These are phyloP conservation scores for Candida coquimbonensis DNA, from an alignment of 805 yeast genomes.

Conservation along the genomic window DNA sequence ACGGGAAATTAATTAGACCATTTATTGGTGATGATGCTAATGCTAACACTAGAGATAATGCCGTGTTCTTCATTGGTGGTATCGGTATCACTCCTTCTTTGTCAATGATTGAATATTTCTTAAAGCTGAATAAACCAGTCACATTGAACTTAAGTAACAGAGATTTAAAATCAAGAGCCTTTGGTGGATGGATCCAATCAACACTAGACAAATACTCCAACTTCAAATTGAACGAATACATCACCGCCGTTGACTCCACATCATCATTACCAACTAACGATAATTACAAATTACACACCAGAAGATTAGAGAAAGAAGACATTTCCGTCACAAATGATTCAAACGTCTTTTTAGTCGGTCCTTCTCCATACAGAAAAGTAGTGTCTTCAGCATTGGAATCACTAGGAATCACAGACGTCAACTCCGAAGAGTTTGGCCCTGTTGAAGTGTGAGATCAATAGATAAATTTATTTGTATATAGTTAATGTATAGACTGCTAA, in stretches of 20 bases:
- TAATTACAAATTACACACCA: conserved; percentile 3
- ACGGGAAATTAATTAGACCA: conserved; percentile 42
- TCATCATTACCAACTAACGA: not conserved
- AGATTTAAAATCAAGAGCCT: conserved; percentile 7
- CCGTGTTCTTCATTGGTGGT: conserved; percentile 50
- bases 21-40: conserved; percentile 13
- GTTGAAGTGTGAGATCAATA: conserved; percentile 5
- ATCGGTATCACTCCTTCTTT: conserved; percentile 63
- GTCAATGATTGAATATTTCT: conserved; percentile 37
- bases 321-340: conserved; percentile 5
- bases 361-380: conserved; percentile 15
- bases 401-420: conserved; percentile 9
- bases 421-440: conserved; percentile 22
- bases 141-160: conserved; percentile 12
- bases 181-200: conserved; percentile 10
- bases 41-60: conserved; percentile 20
- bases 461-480: too few relatives aligned
- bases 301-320: conserved; percentile 6
- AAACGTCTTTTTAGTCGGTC: conserved; percentile 18
- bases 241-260: conserved; percentile 1
- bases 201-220: conserved; percentile 9
- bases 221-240: conserved; percentile 11
- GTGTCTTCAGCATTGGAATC: conserved; percentile 1
- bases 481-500: too few relatives aligned
- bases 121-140: conserved; percentile 12